Percentiles rank a stretch among this genome's conserved stretches.
Evolutionary conservation across 345 rosid species (phyloP).

Genomic region (Reutealis trisperma): DNA sequence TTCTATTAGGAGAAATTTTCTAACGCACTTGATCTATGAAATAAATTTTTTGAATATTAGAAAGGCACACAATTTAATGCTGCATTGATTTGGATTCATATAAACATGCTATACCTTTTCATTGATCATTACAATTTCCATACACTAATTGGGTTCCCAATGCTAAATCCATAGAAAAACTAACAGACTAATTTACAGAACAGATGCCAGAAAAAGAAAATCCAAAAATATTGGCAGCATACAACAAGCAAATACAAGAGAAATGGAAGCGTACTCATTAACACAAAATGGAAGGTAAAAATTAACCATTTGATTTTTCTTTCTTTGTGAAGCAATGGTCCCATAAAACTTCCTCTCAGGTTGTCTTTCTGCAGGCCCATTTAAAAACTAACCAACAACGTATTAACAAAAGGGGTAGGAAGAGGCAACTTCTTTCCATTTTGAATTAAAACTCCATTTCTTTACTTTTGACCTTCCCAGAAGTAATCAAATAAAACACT

Average conservation of each 20-base stretch:
- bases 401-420: constrained; percentile 17
- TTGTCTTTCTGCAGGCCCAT: background rate
- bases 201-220: background rate
- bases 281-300: constrained; percentile 13
- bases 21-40: too few species aligned
- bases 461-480: constrained; percentile 3
- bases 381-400: background rate
- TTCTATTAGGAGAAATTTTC: too few species aligned
- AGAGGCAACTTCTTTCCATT: constrained; percentile 1
- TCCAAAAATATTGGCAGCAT: constrained; percentile 12
- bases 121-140: constrained; percentile 11
- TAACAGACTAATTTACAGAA: constrained; percentile 17
- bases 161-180: constrained; percentile 4
- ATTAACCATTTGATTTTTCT: constrained; percentile 7
- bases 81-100: background rate
- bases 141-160: background rate
- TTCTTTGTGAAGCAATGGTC: background rate
- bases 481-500: constrained; percentile 11
- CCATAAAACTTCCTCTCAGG: background rate
- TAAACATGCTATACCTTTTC: constrained; percentile 7
- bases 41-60: too few species aligned
- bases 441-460: constrained; percentile 7
- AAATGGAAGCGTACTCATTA: constrained; percentile 9
- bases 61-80: background rate
- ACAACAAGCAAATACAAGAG: constrained; percentile 11